Evolutionary conservation across 371 early-diverging fungal genomes (phyloP).

Genomic region (Lichtheimia hyalospora): DNA sequence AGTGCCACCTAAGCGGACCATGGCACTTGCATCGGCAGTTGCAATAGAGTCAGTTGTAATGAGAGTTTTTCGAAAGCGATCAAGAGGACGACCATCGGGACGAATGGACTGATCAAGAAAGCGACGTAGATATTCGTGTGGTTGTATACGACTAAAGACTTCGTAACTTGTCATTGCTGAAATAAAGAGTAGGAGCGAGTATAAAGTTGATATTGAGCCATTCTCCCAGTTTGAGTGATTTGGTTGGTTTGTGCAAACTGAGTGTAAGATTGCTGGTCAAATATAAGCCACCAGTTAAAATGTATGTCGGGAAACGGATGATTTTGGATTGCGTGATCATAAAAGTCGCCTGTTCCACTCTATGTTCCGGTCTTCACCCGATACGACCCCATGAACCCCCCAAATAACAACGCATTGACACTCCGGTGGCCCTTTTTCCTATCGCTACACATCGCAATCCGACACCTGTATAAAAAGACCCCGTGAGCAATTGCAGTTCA

Average conservation of each 20-base stretch:
- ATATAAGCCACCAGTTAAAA: not conserved
- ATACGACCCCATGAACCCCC: slow-evolving; percentile 1
- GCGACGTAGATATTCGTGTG: slow-evolving; percentile 83
- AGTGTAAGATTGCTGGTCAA: not conserved
- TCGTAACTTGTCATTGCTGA: slow-evolving; percentile 30
- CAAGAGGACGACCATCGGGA: slow-evolving; percentile 80
- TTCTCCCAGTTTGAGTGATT: not conserved
- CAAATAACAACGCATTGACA: slow-evolving; percentile 3
- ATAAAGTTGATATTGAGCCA: not conserved
- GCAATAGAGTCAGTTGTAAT: slow-evolving; percentile 71
- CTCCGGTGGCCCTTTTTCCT: slow-evolving; percentile 2
- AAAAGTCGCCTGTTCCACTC: not conserved
- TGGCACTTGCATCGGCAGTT: slow-evolving; percentile 85
- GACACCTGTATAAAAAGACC: not conserved
- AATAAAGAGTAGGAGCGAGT: not conserved
- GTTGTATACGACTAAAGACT: slow-evolving; percentile 76
- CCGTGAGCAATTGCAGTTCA: not conserved
- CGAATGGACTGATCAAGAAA: slow-evolving; percentile 78
- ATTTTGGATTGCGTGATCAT: not conserved
- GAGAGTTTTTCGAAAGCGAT: slow-evolving; percentile 61
- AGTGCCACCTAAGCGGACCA: slow-evolving; percentile 88
- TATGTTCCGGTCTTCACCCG: not conserved
- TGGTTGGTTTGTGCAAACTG: not conserved
- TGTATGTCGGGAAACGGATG: not conserved
- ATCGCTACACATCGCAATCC: not conserved